Evolutionary conservation across 73 alveolate species (phyloP).

Genomic region (Tetrahymena borealis): DNA sequence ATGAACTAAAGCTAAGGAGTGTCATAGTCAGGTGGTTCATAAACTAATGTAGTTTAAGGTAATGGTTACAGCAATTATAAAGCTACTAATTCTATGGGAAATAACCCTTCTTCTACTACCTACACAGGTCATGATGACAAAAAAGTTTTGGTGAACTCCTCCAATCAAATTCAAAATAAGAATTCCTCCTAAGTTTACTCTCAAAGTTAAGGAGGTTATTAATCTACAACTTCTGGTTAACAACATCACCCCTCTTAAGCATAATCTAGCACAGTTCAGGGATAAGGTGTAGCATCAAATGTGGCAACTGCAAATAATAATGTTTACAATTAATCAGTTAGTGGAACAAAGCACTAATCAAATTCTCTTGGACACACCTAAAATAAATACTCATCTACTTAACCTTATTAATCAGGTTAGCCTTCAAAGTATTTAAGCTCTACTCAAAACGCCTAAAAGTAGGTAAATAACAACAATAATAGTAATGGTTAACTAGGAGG

Average conservation of each 20-base stretch:
- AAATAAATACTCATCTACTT: not conserved
- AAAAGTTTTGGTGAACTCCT: not conserved
- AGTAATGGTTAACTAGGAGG: not conserved
- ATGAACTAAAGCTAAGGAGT: not conserved
- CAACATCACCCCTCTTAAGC: not conserved
- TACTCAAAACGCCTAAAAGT: not conserved
- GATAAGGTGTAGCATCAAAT: not conserved
- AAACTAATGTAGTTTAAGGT: not conserved
- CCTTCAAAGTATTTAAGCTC: not conserved
- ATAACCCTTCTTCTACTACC: not conserved
- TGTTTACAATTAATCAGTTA: not conserved
- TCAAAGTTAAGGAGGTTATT: not conserved
- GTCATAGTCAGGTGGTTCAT: not conserved
- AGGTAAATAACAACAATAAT: not conserved
- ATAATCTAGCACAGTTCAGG: not conserved
- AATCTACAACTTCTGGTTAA: not conserved
- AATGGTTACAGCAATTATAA: not conserved
- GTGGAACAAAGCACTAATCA: not conserved
- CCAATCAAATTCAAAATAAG: not conserved
- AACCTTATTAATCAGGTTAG: not conserved
- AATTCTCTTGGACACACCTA: not conserved
- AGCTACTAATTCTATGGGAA: not conserved
- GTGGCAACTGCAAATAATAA: not conserved
- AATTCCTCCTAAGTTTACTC: not conserved
- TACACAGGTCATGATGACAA: not conserved